These are phyloP conservation scores for Medicago arabica DNA, from an alignment of 306 rosid genomes.

Conservation along the genomic window DNA sequence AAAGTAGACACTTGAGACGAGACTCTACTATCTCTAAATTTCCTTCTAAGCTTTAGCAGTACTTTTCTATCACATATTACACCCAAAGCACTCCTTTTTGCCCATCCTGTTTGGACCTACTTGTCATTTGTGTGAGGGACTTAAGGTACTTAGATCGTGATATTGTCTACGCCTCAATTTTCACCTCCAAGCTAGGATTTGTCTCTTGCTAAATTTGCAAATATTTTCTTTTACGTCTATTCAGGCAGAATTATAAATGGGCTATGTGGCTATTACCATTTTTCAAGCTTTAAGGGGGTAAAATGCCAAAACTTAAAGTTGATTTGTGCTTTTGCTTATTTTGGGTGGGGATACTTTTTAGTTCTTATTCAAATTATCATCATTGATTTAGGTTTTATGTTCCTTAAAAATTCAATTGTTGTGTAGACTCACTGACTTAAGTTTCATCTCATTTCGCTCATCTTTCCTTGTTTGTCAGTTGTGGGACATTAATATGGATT, in stretches of 20 bases:
- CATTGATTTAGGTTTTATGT: constrained; percentile 23
- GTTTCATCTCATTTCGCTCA: constrained; percentile 34
- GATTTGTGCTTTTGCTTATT: constrained; percentile 1
- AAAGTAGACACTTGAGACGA: too few species aligned
- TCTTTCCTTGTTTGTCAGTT: constrained; percentile 66
- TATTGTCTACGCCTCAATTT: background rate
- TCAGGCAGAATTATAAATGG: constrained; percentile 1
- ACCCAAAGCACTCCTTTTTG: background rate
- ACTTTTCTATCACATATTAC: background rate
- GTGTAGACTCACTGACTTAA: background rate
- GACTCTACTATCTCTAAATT: background rate
- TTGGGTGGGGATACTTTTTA: background rate
- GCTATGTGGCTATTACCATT: background rate
- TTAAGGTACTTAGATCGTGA: background rate
- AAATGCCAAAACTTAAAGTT: constrained; percentile 8
- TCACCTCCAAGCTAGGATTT: background rate
- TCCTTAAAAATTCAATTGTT: background rate
- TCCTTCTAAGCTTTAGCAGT: background rate
- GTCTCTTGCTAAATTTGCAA: background rate
- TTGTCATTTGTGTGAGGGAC: background rate
- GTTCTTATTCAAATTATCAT: constrained; percentile 12
- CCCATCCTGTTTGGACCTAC: background rate
- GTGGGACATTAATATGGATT: constrained; percentile 99
- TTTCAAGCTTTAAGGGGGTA: background rate
- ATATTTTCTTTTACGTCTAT: background rate